Evolutionary conservation across 2,329 filamentous ascomycete species (phyloP).

Genomic region (Epichloe gansuensis): DNA sequence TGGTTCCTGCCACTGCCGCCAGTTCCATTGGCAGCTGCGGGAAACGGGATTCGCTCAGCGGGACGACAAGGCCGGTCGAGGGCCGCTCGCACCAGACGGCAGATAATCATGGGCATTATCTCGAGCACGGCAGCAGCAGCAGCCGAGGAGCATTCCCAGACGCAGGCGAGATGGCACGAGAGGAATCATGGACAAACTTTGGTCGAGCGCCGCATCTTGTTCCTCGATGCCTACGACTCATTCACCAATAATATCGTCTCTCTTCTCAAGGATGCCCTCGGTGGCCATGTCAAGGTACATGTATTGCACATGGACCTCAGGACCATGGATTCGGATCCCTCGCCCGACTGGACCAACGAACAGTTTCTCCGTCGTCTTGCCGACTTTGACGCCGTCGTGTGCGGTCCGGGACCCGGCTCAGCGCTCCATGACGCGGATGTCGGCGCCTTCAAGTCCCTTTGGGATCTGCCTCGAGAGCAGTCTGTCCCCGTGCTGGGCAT

Average conservation of each 20-base stretch:
- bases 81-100: no score
- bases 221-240: slow-evolving; percentile 92
- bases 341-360: slow-evolving; percentile 33
- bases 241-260: slow-evolving; percentile 93
- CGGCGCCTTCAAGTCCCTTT: slow-evolving; percentile 68
- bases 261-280: slow-evolving; percentile 58
- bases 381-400: slow-evolving; percentile 72
- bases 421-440: slow-evolving; percentile 63
- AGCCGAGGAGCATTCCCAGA: background rate
- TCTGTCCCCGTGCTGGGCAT: slow-evolving; percentile 73
- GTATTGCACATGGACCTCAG: slow-evolving; percentile 25
- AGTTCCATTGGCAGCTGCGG: no score
- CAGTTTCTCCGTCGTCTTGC: slow-evolving; percentile 26
- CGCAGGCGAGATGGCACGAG: background rate
- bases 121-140: background rate
- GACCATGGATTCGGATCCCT: slow-evolving; percentile 54
- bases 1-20: background rate
- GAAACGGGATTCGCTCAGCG: no score
- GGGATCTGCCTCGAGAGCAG: slow-evolving; percentile 48
- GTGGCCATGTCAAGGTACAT: slow-evolving; percentile 48
- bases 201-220: slow-evolving; percentile 49
- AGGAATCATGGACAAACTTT: background rate
- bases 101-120: background rate
- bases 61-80: no score
- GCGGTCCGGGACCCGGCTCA: slow-evolving; percentile 81